A percentile compares a stretch with the other conserved stretches of the same genome.
Conservation (phyloP, 306 rosid species). For the Inga leiocalycina region DNA sequence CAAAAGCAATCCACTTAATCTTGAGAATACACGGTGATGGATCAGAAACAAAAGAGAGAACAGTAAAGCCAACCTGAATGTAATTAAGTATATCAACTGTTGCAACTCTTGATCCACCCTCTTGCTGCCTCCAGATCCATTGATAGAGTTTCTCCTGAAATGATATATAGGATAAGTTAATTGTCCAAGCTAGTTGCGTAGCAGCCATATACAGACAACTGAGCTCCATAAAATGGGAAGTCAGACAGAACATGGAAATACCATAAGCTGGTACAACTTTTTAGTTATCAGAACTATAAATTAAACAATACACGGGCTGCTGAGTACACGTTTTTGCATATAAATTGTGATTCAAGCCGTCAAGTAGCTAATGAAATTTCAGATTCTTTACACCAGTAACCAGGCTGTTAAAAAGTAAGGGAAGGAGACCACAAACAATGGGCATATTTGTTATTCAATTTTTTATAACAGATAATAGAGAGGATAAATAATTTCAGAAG, state of each 20-base stretch:
- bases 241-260: background rate
- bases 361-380: background rate
- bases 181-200: background rate
- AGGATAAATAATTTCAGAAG: background rate
- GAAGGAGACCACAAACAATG: background rate
- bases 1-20: background rate
- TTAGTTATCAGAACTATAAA: conserved; percentile 10
- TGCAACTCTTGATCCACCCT: conserved; percentile 70
- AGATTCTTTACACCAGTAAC: background rate
- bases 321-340: background rate
- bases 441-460: conserved; percentile 12
- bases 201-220: conserved; percentile 16
- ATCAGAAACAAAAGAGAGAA: conserved; percentile 24
- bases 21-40: background rate
- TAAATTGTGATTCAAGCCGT: conserved; percentile 14
- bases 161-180: background rate
- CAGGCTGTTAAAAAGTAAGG: background rate
- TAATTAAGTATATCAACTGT: conserved; percentile 61
- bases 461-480: background rate
- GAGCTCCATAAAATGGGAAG: background rate
- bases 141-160: conserved; percentile 80
- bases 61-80: conserved; percentile 52
- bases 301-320: background rate
- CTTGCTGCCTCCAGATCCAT: conserved; percentile 80
- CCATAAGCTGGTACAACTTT: conserved; percentile 1